Percentiles rank a stretch among this genome's conserved stretches.
These are phyloP conservation scores for Zymoseptoria passerinii DNA, from an alignment of 2,329 filamentous ascomycete genomes.

Conservation along the genomic window DNA sequence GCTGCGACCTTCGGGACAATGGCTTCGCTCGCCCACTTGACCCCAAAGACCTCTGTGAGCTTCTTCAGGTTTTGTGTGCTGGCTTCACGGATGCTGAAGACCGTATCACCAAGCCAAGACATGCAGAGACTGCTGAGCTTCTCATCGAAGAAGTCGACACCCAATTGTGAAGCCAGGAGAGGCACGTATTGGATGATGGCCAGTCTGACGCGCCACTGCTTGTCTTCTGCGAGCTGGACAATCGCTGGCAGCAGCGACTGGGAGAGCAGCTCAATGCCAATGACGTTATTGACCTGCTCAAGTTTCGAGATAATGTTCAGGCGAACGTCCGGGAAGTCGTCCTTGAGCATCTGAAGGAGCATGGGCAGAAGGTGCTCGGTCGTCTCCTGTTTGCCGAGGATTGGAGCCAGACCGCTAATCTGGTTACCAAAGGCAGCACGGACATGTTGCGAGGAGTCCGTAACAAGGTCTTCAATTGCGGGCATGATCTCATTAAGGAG, in stretches of 20 bases:
- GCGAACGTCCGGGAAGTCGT: conserved; percentile 95
- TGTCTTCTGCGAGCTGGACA: conserved; percentile 94
- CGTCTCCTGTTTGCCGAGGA: conserved; percentile 97
- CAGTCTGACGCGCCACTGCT: conserved; percentile 96
- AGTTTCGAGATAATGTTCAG: conserved; percentile 99
- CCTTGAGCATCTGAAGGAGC: conserved; percentile 99
- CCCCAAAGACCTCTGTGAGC: conserved; percentile 95
- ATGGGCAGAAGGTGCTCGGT: conserved; percentile 95
- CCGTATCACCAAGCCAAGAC: conserved; percentile 96
- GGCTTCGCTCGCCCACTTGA: conserved; percentile 92
- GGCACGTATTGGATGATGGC: conserved; percentile 99
- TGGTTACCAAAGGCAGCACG: conserved; percentile 91
- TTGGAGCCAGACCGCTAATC: conserved; percentile 92
- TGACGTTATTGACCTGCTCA: conserved; percentile 96
- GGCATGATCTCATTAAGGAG: conserved; percentile 95
- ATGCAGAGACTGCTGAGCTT: conserved; percentile 93
- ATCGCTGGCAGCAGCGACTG: conserved; percentile 96
- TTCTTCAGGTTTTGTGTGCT: conserved; percentile 97
- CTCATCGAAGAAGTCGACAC: conserved; percentile 96
- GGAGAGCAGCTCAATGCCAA: conserved; percentile 92
- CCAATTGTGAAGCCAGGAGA: conserved; percentile 86
- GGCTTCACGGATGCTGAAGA: conserved; percentile 96
- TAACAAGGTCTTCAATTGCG: conserved; percentile 90
- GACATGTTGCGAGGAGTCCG: conserved; percentile 93
- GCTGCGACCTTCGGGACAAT: conserved; percentile 98